These are phyloP conservation scores for Candida koratica DNA, from an alignment of 805 yeast genomes.

Conservation along the genomic window DNA sequence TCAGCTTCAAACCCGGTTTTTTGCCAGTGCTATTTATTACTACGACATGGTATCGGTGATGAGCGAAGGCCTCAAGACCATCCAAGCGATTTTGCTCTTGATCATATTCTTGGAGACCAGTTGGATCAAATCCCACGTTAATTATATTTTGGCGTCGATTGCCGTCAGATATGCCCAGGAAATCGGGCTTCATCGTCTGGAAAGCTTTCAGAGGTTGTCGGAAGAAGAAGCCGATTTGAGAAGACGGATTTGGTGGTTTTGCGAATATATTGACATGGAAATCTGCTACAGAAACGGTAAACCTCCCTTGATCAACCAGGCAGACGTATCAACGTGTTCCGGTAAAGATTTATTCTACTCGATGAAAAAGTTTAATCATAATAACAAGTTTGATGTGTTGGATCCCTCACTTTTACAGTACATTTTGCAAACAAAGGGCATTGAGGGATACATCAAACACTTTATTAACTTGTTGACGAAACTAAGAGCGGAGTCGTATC, in stretches of 20 bases:
- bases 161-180: conserved; percentile 41
- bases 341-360: conserved; percentile 17
- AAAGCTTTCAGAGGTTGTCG: conserved; percentile 22
- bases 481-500: conserved; percentile 29
- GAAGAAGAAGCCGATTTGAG: conserved; percentile 22
- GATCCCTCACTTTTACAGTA: conserved; percentile 10
- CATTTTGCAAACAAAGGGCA: conserved; percentile 11
- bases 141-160: conserved; percentile 27
- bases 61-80: conserved; percentile 49
- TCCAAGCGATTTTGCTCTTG: conserved; percentile 51
- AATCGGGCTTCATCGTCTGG: conserved; percentile 38
- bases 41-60: conserved; percentile 48
- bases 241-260: conserved; percentile 34
- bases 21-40: conserved; percentile 42
- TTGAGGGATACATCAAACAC: conserved; percentile 11
- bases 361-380: not conserved
- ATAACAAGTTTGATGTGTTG: conserved; percentile 1
- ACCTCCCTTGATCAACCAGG: conserved; percentile 34
- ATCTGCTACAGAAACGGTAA: conserved; percentile 37
- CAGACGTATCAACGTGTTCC: conserved; percentile 28
- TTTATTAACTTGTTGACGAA: conserved; percentile 19
- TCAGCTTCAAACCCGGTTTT: conserved; percentile 18
- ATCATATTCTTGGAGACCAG: conserved; percentile 34
- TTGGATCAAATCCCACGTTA: conserved; percentile 27
- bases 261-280: conserved; percentile 36